Conservation (phyloP, 352 stramenopile species). For the Albugo laibachii region DNA sequence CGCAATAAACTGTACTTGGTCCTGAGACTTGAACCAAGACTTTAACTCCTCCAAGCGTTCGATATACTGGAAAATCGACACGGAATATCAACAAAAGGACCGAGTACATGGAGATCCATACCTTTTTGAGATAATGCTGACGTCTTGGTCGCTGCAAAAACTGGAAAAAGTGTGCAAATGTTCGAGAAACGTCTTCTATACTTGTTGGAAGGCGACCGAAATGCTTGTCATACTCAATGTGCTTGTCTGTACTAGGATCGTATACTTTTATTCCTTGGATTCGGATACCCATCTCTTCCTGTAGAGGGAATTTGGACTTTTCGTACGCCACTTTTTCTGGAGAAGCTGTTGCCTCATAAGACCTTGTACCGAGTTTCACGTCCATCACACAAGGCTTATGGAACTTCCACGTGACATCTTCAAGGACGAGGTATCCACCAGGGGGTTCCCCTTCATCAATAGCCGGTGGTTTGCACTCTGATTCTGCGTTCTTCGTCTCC, state of each 20-base stretch:
- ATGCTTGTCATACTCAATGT: slow-evolving; percentile 73
- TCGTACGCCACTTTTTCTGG: slow-evolving; percentile 82
- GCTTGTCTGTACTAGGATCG: slow-evolving; percentile 23
- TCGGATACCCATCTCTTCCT: slow-evolving; percentile 82
- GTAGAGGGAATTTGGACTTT: slow-evolving; percentile 83
- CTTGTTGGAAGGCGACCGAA: slow-evolving; percentile 52
- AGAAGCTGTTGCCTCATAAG: slow-evolving; percentile 82
- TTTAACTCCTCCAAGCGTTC: slow-evolving; percentile 33
- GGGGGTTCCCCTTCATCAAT: not conserved
- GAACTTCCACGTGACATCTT: slow-evolving; percentile 77
- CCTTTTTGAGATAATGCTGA: not conserved
- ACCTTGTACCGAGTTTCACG: slow-evolving; percentile 90
- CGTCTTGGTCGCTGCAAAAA: not conserved
- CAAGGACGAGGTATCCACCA: slow-evolving; percentile 72
- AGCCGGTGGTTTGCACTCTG: not conserved
- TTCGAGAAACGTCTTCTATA: slow-evolving; percentile 27
- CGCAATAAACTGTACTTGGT: slow-evolving; percentile 78
- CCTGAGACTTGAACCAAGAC: slow-evolving; percentile 62
- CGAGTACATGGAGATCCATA: no score
- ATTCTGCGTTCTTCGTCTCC: not conserved
- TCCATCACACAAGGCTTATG: slow-evolving; percentile 87
- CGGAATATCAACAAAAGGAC: no score
- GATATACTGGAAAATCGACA: slow-evolving; percentile 27
- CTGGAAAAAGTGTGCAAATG: slow-evolving; percentile 71
- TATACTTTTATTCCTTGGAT: slow-evolving; percentile 89